phyloP scores from a whole-genome alignment of 2,329 filamentous ascomycete species.

The Aspergillus terreus region DNA sequence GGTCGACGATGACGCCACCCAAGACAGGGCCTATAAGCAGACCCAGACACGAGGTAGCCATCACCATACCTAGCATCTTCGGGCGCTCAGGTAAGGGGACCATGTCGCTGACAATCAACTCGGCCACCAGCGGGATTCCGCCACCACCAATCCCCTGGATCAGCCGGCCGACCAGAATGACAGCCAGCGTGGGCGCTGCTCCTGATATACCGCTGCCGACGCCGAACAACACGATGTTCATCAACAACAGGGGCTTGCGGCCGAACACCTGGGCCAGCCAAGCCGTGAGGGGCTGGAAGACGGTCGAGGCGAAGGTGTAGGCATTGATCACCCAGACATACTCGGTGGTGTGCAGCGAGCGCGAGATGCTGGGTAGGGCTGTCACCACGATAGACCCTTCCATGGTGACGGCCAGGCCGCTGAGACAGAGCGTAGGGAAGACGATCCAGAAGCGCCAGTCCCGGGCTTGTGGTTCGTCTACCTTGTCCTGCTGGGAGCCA shows the following conservation, averaged over 20 bases:
- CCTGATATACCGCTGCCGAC: constrained; percentile 38
- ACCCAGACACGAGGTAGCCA: constrained; percentile 21
- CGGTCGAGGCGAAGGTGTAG: constrained; percentile 7
- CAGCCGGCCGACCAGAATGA: constrained; percentile 24
- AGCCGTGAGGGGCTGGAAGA: constrained; percentile 5
- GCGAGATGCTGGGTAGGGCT: constrained; percentile 8
- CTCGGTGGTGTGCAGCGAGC: constrained; percentile 1
- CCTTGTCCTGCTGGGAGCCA: too few species aligned
- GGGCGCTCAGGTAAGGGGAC: constrained; percentile 28
- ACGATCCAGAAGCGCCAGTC: constrained; percentile 5
- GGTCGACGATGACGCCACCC: constrained; percentile 24
- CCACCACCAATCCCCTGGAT: constrained; percentile 45
- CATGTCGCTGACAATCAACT: constrained; percentile 40
- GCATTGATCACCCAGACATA: constrained; percentile 10
- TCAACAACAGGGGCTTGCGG: constrained; percentile 38
- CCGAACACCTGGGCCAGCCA: constrained; percentile 32
- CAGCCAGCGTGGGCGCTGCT: constrained; percentile 26
- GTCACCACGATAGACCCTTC: constrained; percentile 10
- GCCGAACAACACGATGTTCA: constrained; percentile 40
- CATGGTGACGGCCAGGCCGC: constrained; percentile 10
- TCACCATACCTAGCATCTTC: constrained; percentile 20
- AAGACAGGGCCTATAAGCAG: constrained; percentile 23
- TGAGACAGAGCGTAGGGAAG: constrained; percentile 8
- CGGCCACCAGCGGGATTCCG: constrained; percentile 36
- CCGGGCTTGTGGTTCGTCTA: not conserved